Conservation (phyloP, 805 yeast species). For the Ogataea degrootiae region DNA sequence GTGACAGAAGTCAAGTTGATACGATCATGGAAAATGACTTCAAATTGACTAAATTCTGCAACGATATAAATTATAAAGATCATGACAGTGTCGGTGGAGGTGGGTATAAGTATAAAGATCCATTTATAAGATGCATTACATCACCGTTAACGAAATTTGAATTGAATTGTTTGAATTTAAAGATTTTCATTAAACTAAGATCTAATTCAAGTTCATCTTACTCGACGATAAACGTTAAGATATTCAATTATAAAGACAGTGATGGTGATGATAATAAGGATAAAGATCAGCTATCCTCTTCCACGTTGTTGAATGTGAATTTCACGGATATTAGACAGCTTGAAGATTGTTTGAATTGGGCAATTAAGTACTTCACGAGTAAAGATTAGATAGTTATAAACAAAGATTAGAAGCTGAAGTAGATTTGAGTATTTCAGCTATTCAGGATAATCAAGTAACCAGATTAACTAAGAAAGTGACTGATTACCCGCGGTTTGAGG, state of each 20-base stretch:
- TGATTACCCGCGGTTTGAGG: too few species aligned
- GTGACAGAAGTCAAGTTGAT: slow-evolving; percentile 18
- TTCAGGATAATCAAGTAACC: too few species aligned
- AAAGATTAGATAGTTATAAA: background rate
- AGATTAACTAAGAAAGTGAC: background rate
- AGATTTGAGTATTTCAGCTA: too few species aligned
- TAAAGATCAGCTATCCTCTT: slow-evolving; percentile 9
- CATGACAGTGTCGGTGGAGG: too few species aligned
- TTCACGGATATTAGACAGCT: slow-evolving; percentile 50
- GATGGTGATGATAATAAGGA: slow-evolving; percentile 19
- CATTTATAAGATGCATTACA: slow-evolving; percentile 19
- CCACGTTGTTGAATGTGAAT: slow-evolving; percentile 35
- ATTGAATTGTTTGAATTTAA: slow-evolving; percentile 6
- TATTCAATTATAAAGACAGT: background rate
- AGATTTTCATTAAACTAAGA: slow-evolving; percentile 11
- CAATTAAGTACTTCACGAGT: slow-evolving; percentile 28
- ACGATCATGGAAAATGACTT: slow-evolving; percentile 9
- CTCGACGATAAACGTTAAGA: slow-evolving; percentile 12
- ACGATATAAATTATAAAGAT: slow-evolving; percentile 13
- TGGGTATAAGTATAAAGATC: slow-evolving; percentile 8
- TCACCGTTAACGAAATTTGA: slow-evolving; percentile 20
- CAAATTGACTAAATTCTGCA: slow-evolving; percentile 14
- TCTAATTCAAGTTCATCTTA: slow-evolving; percentile 12
- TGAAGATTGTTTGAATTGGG: slow-evolving; percentile 55
- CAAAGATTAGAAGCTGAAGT: too few species aligned